A percentile compares a stretch with the other conserved stretches of the same genome.
Evolutionary conservation across 495 filamentous ascomycete species (phyloP).

Genomic region (Stereocaulon alpinum): DNA sequence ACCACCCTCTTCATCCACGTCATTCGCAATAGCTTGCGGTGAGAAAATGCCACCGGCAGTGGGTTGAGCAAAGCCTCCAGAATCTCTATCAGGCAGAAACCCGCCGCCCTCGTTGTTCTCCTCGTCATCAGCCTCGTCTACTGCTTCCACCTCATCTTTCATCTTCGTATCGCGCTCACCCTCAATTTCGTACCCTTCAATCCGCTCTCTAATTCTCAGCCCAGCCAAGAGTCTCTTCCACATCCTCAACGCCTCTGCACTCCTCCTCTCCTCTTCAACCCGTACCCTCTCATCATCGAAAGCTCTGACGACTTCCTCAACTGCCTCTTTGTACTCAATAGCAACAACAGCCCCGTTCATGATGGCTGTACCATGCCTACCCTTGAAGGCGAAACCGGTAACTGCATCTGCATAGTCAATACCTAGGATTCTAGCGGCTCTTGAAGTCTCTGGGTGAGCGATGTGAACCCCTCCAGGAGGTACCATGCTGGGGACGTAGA

Average conservation of each 20-base stretch:
- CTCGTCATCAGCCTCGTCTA: constrained; percentile 20
- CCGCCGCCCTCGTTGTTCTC: constrained; percentile 22
- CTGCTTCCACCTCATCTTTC: constrained; percentile 16
- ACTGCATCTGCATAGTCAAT: constrained; percentile 85
- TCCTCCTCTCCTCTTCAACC: constrained; percentile 45
- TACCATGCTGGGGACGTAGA: constrained; percentile 90
- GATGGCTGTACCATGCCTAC: constrained; percentile 70
- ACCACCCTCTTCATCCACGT: not conserved
- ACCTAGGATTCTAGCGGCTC: constrained; percentile 64
- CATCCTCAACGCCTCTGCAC: constrained; percentile 47
- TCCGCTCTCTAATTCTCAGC: constrained; percentile 66
- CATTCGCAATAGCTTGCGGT: not conserved
- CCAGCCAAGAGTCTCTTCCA: constrained; percentile 72
- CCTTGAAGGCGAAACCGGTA: constrained; percentile 78
- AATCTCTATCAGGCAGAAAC: constrained; percentile 16
- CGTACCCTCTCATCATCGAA: constrained; percentile 51
- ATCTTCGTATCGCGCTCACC: constrained; percentile 32
- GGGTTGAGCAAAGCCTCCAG: constrained; percentile 10
- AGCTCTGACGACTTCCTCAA: constrained; percentile 54
- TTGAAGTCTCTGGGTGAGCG: constrained; percentile 50
- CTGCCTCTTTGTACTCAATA: constrained; percentile 54
- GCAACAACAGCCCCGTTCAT: constrained; percentile 68
- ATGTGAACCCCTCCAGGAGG: constrained; percentile 72
- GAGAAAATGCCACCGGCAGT: constrained; percentile 1
- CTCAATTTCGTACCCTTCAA: constrained; percentile 52